Base-by-base conservation (phyloP, 108 stramenopile genomes). In the Skeletonema grethae region DNA sequence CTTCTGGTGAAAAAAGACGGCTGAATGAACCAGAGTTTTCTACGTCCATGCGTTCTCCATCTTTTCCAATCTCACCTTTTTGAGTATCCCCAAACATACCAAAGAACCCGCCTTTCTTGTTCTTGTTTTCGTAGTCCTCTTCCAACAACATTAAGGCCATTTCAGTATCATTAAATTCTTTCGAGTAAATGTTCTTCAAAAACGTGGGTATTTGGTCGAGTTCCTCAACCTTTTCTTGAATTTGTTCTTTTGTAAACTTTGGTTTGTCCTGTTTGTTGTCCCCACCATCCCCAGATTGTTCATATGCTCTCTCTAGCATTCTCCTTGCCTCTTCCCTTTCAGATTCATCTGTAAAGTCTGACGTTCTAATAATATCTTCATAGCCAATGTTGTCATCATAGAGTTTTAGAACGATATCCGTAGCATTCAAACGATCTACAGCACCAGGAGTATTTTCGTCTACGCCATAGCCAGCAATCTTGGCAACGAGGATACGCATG, bases 131-230 rank as follows among this genome's bases (percentile, higher is more conserved):
- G 61, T 50, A 90, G 31, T 90, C 86, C 29, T 84, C 85, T 67
- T 88, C 86, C 63, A 93, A 70, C 36, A 77, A 34, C 61, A 79
- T 72, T 12, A 82, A 25, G 0, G 90, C 90, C 41, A 88, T 62
- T 24, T 75, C 73, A 7, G 88, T 88, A 25, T 79, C 82, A 57
- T 92, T 89, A 11, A 31, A 18, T 5, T 48, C 72, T 29, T 72
- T 66, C 10, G 76, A 82, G 57, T 70, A 60, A 4, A 82, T 57
- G 1, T 78, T 64, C 25, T 83, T 73, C 43, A 86, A 18, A 38
- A 86, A 83, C 36, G 57, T 7, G 10, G 77, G 82, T 36, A 83
- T 36, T 15, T 69, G 29, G 34, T 75, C 34, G 11, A 85, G 30
- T 11, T 74, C 77, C 24, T 73, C 20, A 24, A 83, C 61, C 24